Evolutionary conservation across 257 asterid species (phyloP), one percentile per base, ranked within the genome.

Genomic region (Pogostemon cablin): DNA sequence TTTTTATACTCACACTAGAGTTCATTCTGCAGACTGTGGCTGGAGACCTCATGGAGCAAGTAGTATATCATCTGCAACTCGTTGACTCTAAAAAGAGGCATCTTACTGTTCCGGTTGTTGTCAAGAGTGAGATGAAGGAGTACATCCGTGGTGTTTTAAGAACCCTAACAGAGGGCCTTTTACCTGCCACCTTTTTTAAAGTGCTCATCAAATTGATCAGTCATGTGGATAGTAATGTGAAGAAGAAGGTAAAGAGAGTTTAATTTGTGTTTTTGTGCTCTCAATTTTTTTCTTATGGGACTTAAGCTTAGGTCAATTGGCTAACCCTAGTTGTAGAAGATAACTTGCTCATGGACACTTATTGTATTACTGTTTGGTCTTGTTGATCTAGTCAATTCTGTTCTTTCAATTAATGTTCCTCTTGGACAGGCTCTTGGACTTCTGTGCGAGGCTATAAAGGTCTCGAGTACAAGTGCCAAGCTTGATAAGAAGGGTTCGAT

Each of bases 41-140:
- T 79, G 96, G 98, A 42, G 86, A 79, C 35, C 87, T 95, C 11
- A 78, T 88, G 95, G 96, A 89, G 85, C 90, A 84, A 79, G 83
- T 81, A 69, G 88, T 95, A 48, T 81, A 57, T 77, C 87, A 84
- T 77, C 81, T 84, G 60, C 92, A 80, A 75, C 68, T 81, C 61
- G 77, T 84, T 25, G 95, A 89, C 77, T 76, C 58, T 2, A 86
- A 71, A 62, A 82, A 83, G 81, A 84, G 83, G 76, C 77, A 80
- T 62, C 66, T 42, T 61, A 81, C 65, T 74, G 83, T 84, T 68
- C 87, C 95, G 15, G 79, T 83, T 60, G 61, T 57, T 68, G 50
- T 86, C 86, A 85, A 80, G 82, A 91, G 76, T 75, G 91, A 88
- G 75, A 84, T 87, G 75, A 91, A 87, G 81, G 90, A 85, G 77